Evolutionary conservation across 345 rosid genomes (phyloP).

Genomic region (Hevea brasiliensis): DNA sequence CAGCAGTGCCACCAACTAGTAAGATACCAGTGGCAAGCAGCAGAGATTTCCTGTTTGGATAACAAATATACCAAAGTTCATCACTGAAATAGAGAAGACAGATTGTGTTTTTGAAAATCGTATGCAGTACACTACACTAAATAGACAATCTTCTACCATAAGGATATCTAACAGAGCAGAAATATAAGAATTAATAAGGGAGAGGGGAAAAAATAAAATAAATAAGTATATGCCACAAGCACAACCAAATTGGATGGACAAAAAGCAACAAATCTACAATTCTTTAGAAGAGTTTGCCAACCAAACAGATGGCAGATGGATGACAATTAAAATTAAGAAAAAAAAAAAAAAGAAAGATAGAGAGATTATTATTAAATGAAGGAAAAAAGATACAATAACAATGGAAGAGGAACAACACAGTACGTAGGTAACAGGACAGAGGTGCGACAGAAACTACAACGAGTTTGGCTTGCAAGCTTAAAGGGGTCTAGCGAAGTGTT

Average conservation of each 20-base stretch:
- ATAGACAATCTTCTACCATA: not conserved
- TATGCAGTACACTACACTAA: not conserved
- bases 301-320: not conserved
- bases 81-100: not conserved
- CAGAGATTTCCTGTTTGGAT: slow-evolving; percentile 60
- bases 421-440: too few species aligned
- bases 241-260: not conserved
- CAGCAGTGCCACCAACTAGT: slow-evolving; percentile 87
- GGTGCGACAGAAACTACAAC: too few species aligned
- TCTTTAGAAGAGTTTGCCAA: not conserved
- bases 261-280: not conserved
- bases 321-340: not conserved
- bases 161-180: not conserved
- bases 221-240: not conserved
- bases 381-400: too few species aligned
- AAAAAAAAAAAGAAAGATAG: too few species aligned
- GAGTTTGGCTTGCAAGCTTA: too few species aligned
- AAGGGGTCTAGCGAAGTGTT: too few species aligned
- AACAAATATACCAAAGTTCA: slow-evolving; percentile 14
- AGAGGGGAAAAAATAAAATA: not conserved
- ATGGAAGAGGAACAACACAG: too few species aligned
- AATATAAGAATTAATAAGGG: not conserved
- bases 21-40: slow-evolving; percentile 77
- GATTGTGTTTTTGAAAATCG: not conserved
- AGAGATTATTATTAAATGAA: not conserved